Conservation (phyloP, 805 yeast genomes). For the Cyberlindnera nakhonratchasimensis region DNA sequence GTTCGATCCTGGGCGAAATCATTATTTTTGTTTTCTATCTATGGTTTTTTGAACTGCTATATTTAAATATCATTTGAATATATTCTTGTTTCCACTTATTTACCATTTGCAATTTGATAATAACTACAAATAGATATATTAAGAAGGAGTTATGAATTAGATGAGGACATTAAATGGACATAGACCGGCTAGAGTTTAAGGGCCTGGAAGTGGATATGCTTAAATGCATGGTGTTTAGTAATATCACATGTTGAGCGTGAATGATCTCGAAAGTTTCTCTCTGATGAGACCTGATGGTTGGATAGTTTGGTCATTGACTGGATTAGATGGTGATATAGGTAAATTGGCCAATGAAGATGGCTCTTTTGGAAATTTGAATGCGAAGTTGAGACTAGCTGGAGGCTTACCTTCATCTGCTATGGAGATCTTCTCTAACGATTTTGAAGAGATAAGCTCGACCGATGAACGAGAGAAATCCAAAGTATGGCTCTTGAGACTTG, state of each 20-base stretch:
- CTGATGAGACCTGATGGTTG: constrained; percentile 15
- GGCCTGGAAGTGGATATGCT: not conserved
- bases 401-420: constrained; percentile 20
- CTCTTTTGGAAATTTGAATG: constrained; percentile 25
- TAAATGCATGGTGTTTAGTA: not conserved
- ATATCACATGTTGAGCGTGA: constrained; percentile 19
- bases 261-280: constrained; percentile 23
- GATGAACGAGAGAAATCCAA: constrained; percentile 19
- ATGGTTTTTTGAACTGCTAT: not conserved
- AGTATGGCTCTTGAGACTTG: constrained; percentile 19
- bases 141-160: constrained; percentile 1
- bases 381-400: constrained; percentile 27
- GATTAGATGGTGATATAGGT: constrained; percentile 9
- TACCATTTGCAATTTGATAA: not conserved
- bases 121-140: not conserved
- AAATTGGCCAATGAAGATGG: constrained; percentile 2
- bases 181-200: constrained; percentile 4
- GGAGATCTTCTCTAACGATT: not conserved
- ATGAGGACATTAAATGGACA: constrained; percentile 6
- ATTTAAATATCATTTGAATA: not conserved
- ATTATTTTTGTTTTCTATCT: constrained; percentile 27
- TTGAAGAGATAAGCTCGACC: constrained; percentile 2
- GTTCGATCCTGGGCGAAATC: constrained; percentile 99
- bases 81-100: not conserved
- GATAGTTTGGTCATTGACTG: not conserved